A percentile compares a stretch with the other conserved stretches of the same genome.
phyloP scores from a whole-genome alignment of 140 eudicot genomes.

The Stevia rebaudiana region DNA sequence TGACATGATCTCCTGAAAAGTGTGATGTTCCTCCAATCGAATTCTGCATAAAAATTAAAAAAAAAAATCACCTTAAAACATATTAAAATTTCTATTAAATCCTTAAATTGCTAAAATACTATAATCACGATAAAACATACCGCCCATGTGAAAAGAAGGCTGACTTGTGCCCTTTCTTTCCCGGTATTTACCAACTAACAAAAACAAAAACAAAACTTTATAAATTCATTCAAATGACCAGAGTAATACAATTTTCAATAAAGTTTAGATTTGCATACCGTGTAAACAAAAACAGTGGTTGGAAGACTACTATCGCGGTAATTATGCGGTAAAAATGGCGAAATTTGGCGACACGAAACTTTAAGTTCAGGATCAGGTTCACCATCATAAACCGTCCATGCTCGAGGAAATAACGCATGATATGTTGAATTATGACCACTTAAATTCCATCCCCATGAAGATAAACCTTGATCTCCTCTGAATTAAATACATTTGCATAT shows the following conservation, averaged over 20 bases:
- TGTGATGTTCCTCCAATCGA: slow-evolving; percentile 93
- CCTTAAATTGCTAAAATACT: background rate
- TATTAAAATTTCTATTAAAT: background rate
- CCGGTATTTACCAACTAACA: slow-evolving; percentile 87
- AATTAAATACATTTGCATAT: slow-evolving; percentile 27
- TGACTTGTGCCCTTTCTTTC: slow-evolving; percentile 94
- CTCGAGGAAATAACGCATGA: slow-evolving; percentile 90
- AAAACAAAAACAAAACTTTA: slow-evolving; percentile 14
- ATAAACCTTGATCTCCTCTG: slow-evolving; percentile 70
- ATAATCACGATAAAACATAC: slow-evolving; percentile 38
- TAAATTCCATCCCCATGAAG: slow-evolving; percentile 99
- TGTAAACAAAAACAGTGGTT: slow-evolving; percentile 85
- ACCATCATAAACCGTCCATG: slow-evolving; percentile 97
- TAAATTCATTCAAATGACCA: slow-evolving; percentile 1
- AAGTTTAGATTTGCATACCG: slow-evolving; percentile 39
- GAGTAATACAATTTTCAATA: background rate
- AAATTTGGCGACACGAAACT: slow-evolving; percentile 91
- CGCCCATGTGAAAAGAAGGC: slow-evolving; percentile 97
- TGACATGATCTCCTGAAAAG: slow-evolving; percentile 87
- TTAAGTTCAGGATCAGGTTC: slow-evolving; percentile 98
- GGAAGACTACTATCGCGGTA: slow-evolving; percentile 98
- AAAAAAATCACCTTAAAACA: background rate
- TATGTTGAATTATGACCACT: slow-evolving; percentile 91
- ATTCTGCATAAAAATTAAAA: slow-evolving; percentile 39
- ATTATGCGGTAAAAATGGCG: slow-evolving; percentile 94